These are phyloP conservation scores for Taphrina wiesneri DNA, from an alignment of 1,139 yeast species.

Conservation along the genomic window DNA sequence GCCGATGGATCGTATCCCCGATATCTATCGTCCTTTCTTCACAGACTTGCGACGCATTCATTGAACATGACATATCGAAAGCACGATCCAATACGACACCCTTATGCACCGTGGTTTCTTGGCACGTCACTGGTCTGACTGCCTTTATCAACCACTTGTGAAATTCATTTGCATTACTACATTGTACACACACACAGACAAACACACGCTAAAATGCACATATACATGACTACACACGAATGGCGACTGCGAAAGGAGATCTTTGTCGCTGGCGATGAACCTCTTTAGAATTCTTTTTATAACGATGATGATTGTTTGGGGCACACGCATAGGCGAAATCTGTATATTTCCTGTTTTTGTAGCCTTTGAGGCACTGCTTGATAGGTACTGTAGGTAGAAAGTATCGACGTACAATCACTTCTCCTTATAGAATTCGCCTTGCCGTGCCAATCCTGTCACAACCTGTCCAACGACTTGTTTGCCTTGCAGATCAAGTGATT, in stretches of 20 bases:
- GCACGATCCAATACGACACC: not conserved
- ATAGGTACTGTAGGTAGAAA: not conserved
- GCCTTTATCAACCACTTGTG: not conserved
- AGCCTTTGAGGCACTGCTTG: not conserved
- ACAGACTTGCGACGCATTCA: slow-evolving; percentile 1
- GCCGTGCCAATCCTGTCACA: not conserved
- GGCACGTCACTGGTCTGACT: not conserved
- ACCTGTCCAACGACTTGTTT: not conserved
- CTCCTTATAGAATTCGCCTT: not conserved
- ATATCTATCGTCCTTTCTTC: slow-evolving; percentile 15
- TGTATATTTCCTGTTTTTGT: not conserved
- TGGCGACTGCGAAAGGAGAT: not conserved
- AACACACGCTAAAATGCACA: not conserved
- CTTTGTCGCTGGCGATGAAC: not conserved
- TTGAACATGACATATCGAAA: not conserved
- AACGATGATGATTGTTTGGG: too few relatives aligned
- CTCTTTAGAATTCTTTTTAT: not conserved
- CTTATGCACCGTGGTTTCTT: not conserved
- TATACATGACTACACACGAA: not conserved
- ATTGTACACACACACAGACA: not conserved
- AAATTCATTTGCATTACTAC: not conserved
- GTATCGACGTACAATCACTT: not conserved
- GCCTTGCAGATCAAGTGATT: not conserved
- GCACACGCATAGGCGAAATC: not conserved
- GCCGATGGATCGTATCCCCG: slow-evolving; percentile 21